Base-by-base conservation (phyloP, 805 yeast genomes). In the Suhomyces faveliae region DNA sequence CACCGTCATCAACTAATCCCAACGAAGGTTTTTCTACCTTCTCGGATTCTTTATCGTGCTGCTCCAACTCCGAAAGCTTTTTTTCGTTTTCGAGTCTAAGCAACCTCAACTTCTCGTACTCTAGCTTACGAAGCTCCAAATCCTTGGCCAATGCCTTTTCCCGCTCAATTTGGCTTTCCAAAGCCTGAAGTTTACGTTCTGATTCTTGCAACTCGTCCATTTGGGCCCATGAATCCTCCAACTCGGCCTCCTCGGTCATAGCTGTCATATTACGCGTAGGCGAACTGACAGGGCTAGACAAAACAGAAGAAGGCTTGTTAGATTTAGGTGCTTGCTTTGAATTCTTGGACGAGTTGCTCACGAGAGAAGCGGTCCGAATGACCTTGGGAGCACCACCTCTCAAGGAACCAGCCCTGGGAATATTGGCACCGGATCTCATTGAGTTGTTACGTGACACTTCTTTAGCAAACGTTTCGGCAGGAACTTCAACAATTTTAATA, bases 401-500 rank as follows among this genome's bases (percentile, higher is more conserved):
- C 42, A 47, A 42, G 40, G 54, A 58, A 3, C 55, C 56, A 13
- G 59, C 49, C 49, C 72, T 60, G 3, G 64, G 54, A 27, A 63
- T 56, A 21, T 57, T 52, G 37, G 57, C 47, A 4, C 66, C 68
- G 9, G 68, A 58, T 35, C 77, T 62, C 49, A 72, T 63, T 10
- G 75, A 70, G 52, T 73, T 73, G 45, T 63, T 61, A 43, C 77
- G 56, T 1, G 71, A 68, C 12, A 73, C 60, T 47, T 72, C 76
- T 49, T 64, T 60, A 43, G 68, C 60, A 48, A 67, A 59, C 33
- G 62, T 57, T 10, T 74, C 76, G 48, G 69, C 76, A 0, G 89
- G 87, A 3, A 86, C 90, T 55, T 86, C 91, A 4, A 86, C 71
- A 8, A 84, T 74, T 43, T 83, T 78, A 47, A 86, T 72, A 11